Evolutionary conservation across 2,329 filamentous ascomycete species (phyloP).

Genomic region (Hymenoscyphus scutula): DNA sequence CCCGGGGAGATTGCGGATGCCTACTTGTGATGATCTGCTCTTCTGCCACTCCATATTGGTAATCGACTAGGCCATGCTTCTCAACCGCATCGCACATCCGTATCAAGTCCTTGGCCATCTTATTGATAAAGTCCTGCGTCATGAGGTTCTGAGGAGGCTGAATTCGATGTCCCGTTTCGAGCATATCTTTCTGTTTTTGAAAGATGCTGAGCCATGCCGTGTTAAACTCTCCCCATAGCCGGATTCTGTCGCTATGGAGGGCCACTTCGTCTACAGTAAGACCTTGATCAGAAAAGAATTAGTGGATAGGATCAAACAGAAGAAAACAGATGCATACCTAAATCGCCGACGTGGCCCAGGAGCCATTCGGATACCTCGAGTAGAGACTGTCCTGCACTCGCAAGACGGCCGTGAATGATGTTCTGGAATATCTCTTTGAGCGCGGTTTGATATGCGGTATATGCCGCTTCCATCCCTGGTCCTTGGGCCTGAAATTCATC

Average conservation of each 20-base stretch:
- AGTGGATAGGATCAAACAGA: conserved; percentile 32
- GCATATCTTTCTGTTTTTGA: conserved; percentile 78
- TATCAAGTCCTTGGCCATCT: conserved; percentile 79
- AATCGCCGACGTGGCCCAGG: conserved; percentile 59
- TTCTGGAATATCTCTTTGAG: conserved; percentile 61
- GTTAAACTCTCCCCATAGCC: conserved; percentile 93
- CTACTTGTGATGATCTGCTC: conserved; percentile 83
- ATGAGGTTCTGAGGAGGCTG: conserved; percentile 58
- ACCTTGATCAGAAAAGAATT: conserved; percentile 53
- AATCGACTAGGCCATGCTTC: conserved; percentile 91
- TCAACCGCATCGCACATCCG: conserved; percentile 83
- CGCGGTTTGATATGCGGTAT: conserved; percentile 62
- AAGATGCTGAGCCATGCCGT: conserved; percentile 82
- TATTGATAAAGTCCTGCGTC: conserved; percentile 65
- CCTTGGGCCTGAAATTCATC: conserved; percentile 56
- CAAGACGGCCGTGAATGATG: conserved; percentile 57
- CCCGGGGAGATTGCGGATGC: conserved; percentile 33
- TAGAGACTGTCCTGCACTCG: conserved; percentile 56
- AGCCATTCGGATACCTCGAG: conserved; percentile 65
- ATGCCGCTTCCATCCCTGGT: conserved; percentile 61
- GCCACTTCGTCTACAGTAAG: conserved; percentile 79
- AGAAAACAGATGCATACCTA: conserved; percentile 53
- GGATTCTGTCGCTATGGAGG: conserved; percentile 72
- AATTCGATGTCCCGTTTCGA: conserved; percentile 40
- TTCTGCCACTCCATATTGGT: conserved; percentile 95